These are phyloP conservation scores for Creolimax fragrantissima DNA, from an alignment of 78 protist genomes.

Conservation along the genomic window DNA sequence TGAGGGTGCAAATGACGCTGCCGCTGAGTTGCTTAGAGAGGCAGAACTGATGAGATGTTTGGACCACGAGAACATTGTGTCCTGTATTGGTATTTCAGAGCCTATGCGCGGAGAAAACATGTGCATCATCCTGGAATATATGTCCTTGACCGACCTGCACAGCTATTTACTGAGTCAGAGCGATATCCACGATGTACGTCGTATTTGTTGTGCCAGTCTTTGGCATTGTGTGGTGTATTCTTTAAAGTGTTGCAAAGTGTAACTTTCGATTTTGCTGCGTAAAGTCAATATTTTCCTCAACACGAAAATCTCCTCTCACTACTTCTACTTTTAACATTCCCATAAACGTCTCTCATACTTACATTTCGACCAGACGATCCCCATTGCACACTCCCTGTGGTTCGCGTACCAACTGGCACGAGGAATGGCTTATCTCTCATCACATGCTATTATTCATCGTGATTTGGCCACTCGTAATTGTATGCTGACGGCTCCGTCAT, in stretches of 20 bases:
- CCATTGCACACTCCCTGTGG: too few species aligned
- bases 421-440: background rate
- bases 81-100: background rate
- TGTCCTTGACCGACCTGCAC: background rate
- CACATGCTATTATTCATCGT: background rate
- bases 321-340: too few species aligned
- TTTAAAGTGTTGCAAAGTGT: too few species aligned
- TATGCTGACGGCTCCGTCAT: background rate
- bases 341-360: too few species aligned
- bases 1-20: too few species aligned
- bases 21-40: background rate
- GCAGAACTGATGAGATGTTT: background rate
- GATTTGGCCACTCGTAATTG: constrained; percentile 17
- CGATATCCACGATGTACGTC: too few species aligned
- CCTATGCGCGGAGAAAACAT: background rate
- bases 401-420: constrained; percentile 5
- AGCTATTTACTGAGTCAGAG: background rate
- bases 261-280: too few species aligned
- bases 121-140: background rate
- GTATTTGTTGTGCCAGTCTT: too few species aligned
- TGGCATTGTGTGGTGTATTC: too few species aligned
- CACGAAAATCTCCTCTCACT: too few species aligned
- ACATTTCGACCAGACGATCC: too few species aligned
- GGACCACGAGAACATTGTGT: background rate
- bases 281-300: too few species aligned